Conservation (phyloP, 2,329 filamentous ascomycete genomes). For the Fusarium torreyae region DNA sequence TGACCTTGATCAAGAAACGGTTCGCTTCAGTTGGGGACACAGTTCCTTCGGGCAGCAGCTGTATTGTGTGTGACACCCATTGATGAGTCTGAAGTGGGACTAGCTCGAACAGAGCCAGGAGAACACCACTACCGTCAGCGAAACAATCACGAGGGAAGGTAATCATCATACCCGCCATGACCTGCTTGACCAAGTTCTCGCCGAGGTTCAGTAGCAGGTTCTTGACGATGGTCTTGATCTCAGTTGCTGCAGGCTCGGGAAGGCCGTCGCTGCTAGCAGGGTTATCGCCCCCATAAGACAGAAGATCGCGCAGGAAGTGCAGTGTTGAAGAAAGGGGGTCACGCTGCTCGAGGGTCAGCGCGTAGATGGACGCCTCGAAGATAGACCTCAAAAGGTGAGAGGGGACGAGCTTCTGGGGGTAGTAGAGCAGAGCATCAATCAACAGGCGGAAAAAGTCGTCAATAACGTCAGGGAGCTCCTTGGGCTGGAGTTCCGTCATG, state of each 20-base stretch:
- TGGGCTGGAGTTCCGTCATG: slow-evolving; percentile 83
- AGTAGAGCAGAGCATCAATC: slow-evolving; percentile 93
- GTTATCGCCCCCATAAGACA: slow-evolving; percentile 88
- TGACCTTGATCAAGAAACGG: slow-evolving; percentile 84
- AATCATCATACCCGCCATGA: slow-evolving; percentile 99
- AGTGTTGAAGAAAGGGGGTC: slow-evolving; percentile 92
- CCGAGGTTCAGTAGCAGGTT: slow-evolving; percentile 79
- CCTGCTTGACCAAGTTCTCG: slow-evolving; percentile 85
- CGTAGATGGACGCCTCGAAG: slow-evolving; percentile 88
- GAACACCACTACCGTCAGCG: slow-evolving; percentile 91
- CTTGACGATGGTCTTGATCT: slow-evolving; percentile 81
- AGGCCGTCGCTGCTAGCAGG: slow-evolving; percentile 73
- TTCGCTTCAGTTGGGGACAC: slow-evolving; percentile 86
- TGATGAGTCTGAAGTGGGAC: slow-evolving; percentile 82
- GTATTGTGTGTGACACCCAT: slow-evolving; percentile 89
- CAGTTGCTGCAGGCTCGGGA: slow-evolving; percentile 72
- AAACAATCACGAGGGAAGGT: slow-evolving; percentile 97
- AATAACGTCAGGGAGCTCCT: slow-evolving; percentile 85
- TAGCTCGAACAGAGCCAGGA: slow-evolving; percentile 90
- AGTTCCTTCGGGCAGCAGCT: slow-evolving; percentile 85
- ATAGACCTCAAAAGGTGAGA: slow-evolving; percentile 86
- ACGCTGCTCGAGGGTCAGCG: slow-evolving; percentile 89
- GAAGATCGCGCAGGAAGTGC: slow-evolving; percentile 91
- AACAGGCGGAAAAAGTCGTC: slow-evolving; percentile 97
- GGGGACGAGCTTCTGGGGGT: slow-evolving; percentile 85